These are phyloP conservation scores for Calonectria fujianensis DNA, from an alignment of 2,329 filamentous ascomycete species.

Conservation along the genomic window DNA sequence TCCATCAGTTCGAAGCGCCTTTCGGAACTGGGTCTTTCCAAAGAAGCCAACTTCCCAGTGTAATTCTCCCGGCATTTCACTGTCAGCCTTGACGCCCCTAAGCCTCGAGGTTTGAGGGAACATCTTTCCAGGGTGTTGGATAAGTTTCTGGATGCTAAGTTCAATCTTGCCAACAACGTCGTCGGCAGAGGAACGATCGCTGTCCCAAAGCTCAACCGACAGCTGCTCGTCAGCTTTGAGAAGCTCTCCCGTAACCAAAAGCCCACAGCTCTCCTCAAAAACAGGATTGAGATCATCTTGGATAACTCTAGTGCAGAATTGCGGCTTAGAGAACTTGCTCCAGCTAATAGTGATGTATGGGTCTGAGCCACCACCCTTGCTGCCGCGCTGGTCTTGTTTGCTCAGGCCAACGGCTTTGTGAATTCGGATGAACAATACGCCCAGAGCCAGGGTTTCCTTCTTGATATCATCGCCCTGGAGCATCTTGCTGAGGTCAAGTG, in stretches of 20 bases:
- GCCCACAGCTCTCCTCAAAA: conserved; percentile 90
- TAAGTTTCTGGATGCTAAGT: conserved; percentile 94
- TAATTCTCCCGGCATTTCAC: conserved; percentile 92
- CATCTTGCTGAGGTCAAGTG: conserved; percentile 91
- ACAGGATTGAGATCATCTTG: conserved; percentile 95
- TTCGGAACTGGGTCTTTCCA: conserved; percentile 90
- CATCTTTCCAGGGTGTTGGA: conserved; percentile 93
- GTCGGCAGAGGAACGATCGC: conserved; percentile 92
- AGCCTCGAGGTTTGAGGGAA: conserved; percentile 91
- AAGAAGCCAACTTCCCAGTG: conserved; percentile 99
- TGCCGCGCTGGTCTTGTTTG: conserved; percentile 91
- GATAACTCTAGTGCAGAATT: conserved; percentile 97
- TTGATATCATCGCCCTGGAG: conserved; percentile 93
- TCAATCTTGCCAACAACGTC: conserved; percentile 97
- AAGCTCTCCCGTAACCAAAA: conserved; percentile 90
- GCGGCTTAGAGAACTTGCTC: conserved; percentile 97
- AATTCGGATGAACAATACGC: conserved; percentile 94
- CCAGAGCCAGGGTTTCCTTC: conserved; percentile 90
- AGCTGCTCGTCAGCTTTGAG: conserved; percentile 96
- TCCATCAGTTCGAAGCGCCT: conserved; percentile 89
- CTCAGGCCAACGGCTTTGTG: conserved; percentile 91
- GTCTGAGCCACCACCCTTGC: conserved; percentile 90
- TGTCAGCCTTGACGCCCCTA: conserved; percentile 87
- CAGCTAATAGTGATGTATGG: conserved; percentile 97
- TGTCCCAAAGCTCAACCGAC: conserved; percentile 97